These are phyloP conservation scores for Suillus cothurnatus DNA, from an alignment of 768 basidiomycete genomes.

Conservation along the genomic window DNA sequence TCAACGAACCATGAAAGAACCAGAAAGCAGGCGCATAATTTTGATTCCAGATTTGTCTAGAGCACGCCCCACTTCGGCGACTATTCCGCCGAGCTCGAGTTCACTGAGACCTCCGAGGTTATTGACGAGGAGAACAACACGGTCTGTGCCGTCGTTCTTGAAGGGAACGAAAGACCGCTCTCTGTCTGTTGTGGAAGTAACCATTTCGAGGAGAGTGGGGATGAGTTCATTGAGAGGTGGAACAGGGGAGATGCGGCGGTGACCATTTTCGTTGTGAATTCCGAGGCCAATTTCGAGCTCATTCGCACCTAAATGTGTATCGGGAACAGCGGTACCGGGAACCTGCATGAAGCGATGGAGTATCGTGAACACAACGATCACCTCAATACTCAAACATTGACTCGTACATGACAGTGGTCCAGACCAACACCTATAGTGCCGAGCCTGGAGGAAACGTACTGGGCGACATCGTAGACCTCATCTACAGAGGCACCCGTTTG, in stretches of 20 bases:
- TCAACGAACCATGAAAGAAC: slow-evolving; percentile 79
- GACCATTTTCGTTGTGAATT: slow-evolving; percentile 89
- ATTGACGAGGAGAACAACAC: slow-evolving; percentile 81
- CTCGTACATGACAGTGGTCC: slow-evolving; percentile 82
- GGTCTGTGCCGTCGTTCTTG: slow-evolving; percentile 59
- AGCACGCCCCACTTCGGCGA: slow-evolving; percentile 57
- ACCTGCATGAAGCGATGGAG: slow-evolving; percentile 47
- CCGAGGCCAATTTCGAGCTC: slow-evolving; percentile 92
- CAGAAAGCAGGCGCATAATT: slow-evolving; percentile 66
- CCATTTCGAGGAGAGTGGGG: slow-evolving; percentile 65
- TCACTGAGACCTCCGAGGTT: slow-evolving; percentile 87
- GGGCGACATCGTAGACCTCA: slow-evolving; percentile 65
- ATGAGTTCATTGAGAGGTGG: slow-evolving; percentile 74
- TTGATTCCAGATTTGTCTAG: slow-evolving; percentile 59
- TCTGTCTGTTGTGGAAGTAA: slow-evolving; percentile 70
- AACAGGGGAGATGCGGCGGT: slow-evolving; percentile 64
- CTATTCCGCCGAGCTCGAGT: slow-evolving; percentile 75
- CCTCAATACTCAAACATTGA: background rate
- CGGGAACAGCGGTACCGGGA: slow-evolving; percentile 67
- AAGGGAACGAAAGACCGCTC: slow-evolving; percentile 82
- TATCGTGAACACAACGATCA: background rate
- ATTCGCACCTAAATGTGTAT: slow-evolving; percentile 54
- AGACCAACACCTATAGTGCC: slow-evolving; percentile 86
- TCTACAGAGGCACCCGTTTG: slow-evolving; percentile 65
- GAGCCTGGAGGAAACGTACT: slow-evolving; percentile 65